A percentile compares a stretch with the other conserved stretches of the same genome.
phyloP scores from a whole-genome alignment of 228 moss, liverwort and hornwort genomes.

The Sphagnum magellanicum region DNA sequence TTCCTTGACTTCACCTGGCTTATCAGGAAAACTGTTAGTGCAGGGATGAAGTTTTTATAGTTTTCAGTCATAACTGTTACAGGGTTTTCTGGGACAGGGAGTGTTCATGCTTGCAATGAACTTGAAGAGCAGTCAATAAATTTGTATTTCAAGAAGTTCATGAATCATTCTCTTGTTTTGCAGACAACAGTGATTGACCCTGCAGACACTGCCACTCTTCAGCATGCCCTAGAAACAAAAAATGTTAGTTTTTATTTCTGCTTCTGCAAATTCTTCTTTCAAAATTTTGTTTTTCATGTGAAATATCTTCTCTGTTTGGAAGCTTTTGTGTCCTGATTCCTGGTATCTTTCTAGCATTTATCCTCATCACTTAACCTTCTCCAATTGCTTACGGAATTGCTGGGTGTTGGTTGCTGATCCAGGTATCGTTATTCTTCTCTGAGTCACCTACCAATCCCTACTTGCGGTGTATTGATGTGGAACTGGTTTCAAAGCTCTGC shows the following conservation, averaged over 20 bases:
- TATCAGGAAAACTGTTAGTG: not conserved
- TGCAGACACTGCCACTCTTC: conserved; percentile 62
- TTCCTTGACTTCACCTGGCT: not conserved
- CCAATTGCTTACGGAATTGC: too few species aligned
- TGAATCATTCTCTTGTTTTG: not conserved
- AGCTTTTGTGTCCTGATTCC: too few species aligned
- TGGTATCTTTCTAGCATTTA: too few species aligned
- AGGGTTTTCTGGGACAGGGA: not conserved
- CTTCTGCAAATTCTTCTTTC: not conserved
- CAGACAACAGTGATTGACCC: conserved; percentile 98
- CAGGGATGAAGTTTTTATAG: not conserved
- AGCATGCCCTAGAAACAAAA: conserved; percentile 66
- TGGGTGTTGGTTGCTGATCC: conserved; percentile 4
- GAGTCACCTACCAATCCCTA: conserved; percentile 99
- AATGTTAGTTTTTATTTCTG: conserved; percentile 39
- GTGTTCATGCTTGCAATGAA: not conserved
- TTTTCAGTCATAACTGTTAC: not conserved
- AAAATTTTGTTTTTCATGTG: not conserved
- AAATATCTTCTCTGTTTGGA: too few species aligned
- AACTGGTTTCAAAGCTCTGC: conserved; percentile 82
- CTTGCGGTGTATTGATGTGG: conserved; percentile 94
- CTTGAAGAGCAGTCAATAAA: not conserved
- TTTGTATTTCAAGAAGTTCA: not conserved
- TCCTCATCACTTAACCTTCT: too few species aligned
- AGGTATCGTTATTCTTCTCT: conserved; percentile 99